Conservation (phyloP, 1,139 yeast species). For the Dujonia santamariae region DNA sequence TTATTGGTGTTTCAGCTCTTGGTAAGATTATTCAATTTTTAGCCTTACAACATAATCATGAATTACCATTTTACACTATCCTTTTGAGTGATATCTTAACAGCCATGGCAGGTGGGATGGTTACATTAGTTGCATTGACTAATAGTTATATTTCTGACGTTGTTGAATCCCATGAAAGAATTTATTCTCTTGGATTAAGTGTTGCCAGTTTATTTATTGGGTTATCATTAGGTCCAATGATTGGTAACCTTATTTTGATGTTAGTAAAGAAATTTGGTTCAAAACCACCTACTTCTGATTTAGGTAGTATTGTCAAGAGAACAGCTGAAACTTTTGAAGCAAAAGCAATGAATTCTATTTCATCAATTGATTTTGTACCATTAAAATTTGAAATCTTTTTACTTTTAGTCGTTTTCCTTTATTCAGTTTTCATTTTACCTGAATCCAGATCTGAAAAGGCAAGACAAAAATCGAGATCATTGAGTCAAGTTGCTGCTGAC, state of each 20-base stretch:
- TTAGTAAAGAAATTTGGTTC: slow-evolving; percentile 13
- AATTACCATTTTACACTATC: slow-evolving; percentile 32
- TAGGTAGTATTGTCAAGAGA: slow-evolving; percentile 5
- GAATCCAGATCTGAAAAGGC: slow-evolving; percentile 56
- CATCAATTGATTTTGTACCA: slow-evolving; percentile 24
- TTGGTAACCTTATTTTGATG: slow-evolving; percentile 42
- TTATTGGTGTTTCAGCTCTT: slow-evolving; percentile 23
- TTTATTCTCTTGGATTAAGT: slow-evolving; percentile 52
- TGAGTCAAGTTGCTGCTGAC: slow-evolving; percentile 4
- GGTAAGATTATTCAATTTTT: slow-evolving; percentile 24
- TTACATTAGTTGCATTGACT: slow-evolving; percentile 48
- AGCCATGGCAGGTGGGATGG: slow-evolving; percentile 54
- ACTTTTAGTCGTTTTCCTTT: slow-evolving; percentile 23
- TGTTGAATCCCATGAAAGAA: slow-evolving; percentile 52
- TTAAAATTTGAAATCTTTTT: slow-evolving; percentile 26
- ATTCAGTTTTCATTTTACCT: slow-evolving; percentile 42
- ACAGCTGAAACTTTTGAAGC: neutral
- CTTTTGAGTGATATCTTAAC: slow-evolving; percentile 36
- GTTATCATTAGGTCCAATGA: slow-evolving; percentile 60
- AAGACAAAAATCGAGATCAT: slow-evolving; percentile 45
- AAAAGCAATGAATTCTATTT: neutral
- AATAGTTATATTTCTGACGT: slow-evolving; percentile 67
- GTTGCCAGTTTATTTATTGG: slow-evolving; percentile 61
- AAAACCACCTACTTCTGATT: neutral
- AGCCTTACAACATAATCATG: slow-evolving; percentile 28